These are phyloP conservation scores for Phytophthora palmivora DNA, from an alignment of 352 stramenopile genomes.

Conservation along the genomic window DNA sequence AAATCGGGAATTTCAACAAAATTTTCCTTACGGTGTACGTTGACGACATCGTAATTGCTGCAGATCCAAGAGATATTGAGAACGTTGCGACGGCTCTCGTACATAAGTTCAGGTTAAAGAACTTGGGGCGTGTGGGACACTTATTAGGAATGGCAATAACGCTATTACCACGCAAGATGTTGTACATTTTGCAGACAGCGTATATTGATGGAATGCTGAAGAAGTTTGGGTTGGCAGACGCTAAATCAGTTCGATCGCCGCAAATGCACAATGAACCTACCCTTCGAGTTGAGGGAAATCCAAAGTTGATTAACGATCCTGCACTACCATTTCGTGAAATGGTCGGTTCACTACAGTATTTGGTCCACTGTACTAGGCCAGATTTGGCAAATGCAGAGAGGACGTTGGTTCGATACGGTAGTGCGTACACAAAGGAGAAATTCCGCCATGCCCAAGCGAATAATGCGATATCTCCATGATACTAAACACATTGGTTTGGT, in stretches of 20 bases:
- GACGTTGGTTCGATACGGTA: too few relatives aligned
- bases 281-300: too few relatives aligned
- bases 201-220: slow-evolving; percentile 1
- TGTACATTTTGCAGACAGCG: slow-evolving; percentile 5
- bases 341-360: slow-evolving; percentile 1
- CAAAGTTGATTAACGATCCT: slow-evolving; percentile 6
- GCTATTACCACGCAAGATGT: slow-evolving; percentile 2
- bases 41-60: slow-evolving; percentile 6
- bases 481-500: background rate
- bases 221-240: slow-evolving; percentile 4
- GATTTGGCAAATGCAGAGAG: too few relatives aligned
- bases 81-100: background rate
- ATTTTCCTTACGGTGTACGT: slow-evolving; percentile 5
- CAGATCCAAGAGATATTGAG: background rate
- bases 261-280: slow-evolving; percentile 16
- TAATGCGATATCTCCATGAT: slow-evolving; percentile 6
- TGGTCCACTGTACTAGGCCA: slow-evolving; percentile 8
- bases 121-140: slow-evolving; percentile 1
- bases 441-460: slow-evolving; percentile 8
- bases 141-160: slow-evolving; percentile 9
- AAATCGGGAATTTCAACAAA: background rate
- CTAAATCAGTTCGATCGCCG: background rate
- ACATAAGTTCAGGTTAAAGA: slow-evolving; percentile 9
- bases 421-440: too few relatives aligned
- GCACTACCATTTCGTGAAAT: slow-evolving; percentile 6